phyloP scores from a whole-genome alignment of 208 protist species.

The Acanthamoeba healyi region DNA sequence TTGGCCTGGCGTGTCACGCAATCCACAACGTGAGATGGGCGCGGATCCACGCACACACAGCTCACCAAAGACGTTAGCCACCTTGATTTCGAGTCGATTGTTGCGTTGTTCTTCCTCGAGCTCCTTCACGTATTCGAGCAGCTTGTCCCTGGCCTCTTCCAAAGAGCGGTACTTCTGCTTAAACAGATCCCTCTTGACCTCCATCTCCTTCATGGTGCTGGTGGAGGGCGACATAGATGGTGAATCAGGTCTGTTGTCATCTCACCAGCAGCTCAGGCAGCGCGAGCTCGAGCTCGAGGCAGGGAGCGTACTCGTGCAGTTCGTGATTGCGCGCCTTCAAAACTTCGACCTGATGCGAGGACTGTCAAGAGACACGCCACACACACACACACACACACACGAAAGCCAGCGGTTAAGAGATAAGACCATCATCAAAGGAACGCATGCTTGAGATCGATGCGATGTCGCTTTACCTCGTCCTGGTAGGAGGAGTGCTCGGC shows the following conservation, averaged over 20 bases:
- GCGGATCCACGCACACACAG: too few relatives aligned
- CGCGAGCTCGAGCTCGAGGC: too few relatives aligned
- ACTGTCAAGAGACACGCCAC: too few relatives aligned
- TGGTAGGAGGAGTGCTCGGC: constrained; percentile 9
- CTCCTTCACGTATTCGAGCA: constrained; percentile 65
- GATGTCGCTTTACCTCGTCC: constrained; percentile 55
- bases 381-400: too few relatives aligned
- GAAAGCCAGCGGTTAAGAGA: not conserved
- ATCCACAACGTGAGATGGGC: too few relatives aligned
- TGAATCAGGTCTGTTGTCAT: not conserved
- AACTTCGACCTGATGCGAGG: not conserved
- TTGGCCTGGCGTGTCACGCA: not conserved
- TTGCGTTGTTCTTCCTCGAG: constrained; percentile 64
- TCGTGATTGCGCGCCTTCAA: not conserved
- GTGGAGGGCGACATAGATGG: not conserved
- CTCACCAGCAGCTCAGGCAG: not conserved
- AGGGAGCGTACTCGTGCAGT: constrained; percentile 9
- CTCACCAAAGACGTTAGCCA: not conserved
- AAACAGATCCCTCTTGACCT: constrained; percentile 47
- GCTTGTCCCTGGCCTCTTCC: constrained; percentile 39
- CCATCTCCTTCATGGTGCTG: constrained; percentile 33
- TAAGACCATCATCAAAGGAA: not conserved
- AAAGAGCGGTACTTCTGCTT: constrained; percentile 25
- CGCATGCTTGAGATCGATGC: too few relatives aligned
- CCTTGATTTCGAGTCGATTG: constrained; percentile 59